Evolutionary conservation across 2,329 filamentous ascomycete species (phyloP).

Genomic region (Diplodia scrobiculata): DNA sequence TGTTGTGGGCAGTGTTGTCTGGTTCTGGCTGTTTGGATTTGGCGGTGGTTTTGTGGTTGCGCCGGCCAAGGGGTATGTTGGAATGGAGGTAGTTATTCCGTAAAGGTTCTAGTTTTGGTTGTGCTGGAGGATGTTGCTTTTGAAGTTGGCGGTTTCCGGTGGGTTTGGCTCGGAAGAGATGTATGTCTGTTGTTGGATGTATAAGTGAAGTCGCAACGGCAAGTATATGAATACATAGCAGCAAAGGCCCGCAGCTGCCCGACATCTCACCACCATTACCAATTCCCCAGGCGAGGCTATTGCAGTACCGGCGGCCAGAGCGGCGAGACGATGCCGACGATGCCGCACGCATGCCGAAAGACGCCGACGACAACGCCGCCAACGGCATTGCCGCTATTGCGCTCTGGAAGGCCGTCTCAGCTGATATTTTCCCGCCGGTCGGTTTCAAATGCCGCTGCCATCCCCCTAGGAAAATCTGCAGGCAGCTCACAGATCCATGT

Average conservation of each 20-base stretch:
- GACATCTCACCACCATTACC: not conserved
- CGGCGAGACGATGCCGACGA: not conserved
- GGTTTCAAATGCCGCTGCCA: not conserved
- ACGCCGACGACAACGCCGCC: not conserved
- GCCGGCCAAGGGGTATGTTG: too few relatives aligned
- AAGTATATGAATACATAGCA: not conserved
- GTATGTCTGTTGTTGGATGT: not conserved
- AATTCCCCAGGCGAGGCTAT: not conserved
- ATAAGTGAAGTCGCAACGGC: too few relatives aligned
- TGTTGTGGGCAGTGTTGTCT: not conserved
- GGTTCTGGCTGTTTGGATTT: not conserved
- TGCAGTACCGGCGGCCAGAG: not conserved
- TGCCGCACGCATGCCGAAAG: conserved; percentile 16
- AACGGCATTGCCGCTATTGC: not conserved
- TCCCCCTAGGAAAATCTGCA: not conserved
- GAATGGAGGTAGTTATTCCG: not conserved
- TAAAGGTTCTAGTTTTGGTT: not conserved
- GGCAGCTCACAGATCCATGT: too few relatives aligned
- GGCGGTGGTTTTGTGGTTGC: too few relatives aligned
- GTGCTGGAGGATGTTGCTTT: not conserved
- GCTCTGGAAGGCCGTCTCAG: not conserved
- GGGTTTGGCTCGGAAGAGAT: not conserved
- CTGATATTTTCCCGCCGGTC: not conserved
- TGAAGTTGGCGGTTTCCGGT: not conserved
- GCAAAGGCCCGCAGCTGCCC: too few relatives aligned